Evolutionary conservation across 1,139 yeast genomes (phyloP).

Genomic region (Wickerhamomyces sp.): DNA sequence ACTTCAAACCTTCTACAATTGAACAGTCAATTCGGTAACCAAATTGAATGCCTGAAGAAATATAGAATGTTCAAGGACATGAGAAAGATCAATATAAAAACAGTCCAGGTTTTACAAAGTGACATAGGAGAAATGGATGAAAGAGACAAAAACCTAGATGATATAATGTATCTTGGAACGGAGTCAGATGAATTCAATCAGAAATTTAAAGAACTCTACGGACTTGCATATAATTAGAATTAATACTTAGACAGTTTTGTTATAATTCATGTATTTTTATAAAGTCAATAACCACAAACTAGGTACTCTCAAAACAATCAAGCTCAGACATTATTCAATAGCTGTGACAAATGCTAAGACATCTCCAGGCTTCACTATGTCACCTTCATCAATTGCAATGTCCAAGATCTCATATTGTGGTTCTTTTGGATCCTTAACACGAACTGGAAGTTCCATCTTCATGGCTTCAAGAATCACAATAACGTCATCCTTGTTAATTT

Average conservation of each 20-base stretch:
- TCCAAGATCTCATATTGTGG: neutral
- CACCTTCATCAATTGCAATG: neutral
- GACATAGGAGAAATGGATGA: conserved; percentile 9
- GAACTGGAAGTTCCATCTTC: neutral
- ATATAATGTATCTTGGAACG: neutral
- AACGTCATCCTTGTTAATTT: neutral
- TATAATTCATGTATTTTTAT: no score
- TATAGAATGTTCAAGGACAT: conserved; percentile 15
- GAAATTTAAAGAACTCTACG: conserved; percentile 7
- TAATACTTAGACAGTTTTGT: no score
- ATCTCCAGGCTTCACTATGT: neutral
- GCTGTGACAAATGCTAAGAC: neutral
- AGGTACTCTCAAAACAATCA: no score
- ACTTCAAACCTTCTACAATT: conserved; percentile 3
- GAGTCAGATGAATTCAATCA: neutral
- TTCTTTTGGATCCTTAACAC: neutral
- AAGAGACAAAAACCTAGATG: conserved; percentile 1
- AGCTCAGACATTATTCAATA: no score
- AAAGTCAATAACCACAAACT: no score
- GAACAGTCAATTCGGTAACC: conserved; percentile 2
- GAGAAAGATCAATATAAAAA: conserved; percentile 9
- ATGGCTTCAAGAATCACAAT: neutral
- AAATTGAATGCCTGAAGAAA: conserved; percentile 8
- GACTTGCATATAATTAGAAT: conserved; percentile 1
- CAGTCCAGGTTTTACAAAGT: conserved; percentile 10